These are phyloP conservation scores for Bimuria novae-zelandiae DNA, from an alignment of 2,329 filamentous ascomycete genomes.

Conservation along the genomic window DNA sequence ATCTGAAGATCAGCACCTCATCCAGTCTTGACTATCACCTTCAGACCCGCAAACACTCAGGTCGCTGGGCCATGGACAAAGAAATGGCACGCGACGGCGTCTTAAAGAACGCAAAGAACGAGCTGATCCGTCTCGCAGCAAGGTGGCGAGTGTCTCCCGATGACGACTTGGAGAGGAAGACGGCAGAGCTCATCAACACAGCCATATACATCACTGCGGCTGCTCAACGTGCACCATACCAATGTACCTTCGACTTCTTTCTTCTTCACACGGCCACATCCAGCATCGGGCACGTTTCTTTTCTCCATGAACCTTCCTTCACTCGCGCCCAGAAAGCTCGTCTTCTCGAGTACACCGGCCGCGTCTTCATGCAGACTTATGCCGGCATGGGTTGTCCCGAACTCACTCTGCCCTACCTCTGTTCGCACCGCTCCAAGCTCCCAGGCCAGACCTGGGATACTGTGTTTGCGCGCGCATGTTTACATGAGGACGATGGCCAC, in stretches of 20 bases:
- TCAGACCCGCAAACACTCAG: not conserved
- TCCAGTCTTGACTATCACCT: not conserved
- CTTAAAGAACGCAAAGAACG: not conserved
- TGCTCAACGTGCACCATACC: not conserved
- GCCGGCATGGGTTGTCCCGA: slow-evolving; percentile 8
- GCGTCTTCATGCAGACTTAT: slow-evolving; percentile 8
- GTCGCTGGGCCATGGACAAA: not conserved
- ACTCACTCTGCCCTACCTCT: slow-evolving; percentile 5
- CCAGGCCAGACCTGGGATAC: not conserved
- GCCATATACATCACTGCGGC: not conserved
- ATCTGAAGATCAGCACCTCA: not conserved
- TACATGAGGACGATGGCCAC: slow-evolving; percentile 11
- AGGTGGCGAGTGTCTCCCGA: slow-evolving; percentile 5
- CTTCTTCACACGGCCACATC: slow-evolving; percentile 6
- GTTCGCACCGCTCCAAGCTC: not conserved
- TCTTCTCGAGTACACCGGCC: slow-evolving; percentile 11
- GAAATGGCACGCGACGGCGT: not conserved
- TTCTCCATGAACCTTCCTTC: slow-evolving; percentile 5
- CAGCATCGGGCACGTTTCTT: slow-evolving; percentile 4
- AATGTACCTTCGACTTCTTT: slow-evolving; percentile 10
- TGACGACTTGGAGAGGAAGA: slow-evolving; percentile 2
- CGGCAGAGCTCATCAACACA: slow-evolving; percentile 6
- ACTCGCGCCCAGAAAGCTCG: slow-evolving; percentile 11
- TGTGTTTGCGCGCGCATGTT: slow-evolving; percentile 8
- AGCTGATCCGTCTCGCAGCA: slow-evolving; percentile 1